Base-by-base conservation (phyloP, 164 flowering plant genomes). In the Cinnamomum micranthum region DNA sequence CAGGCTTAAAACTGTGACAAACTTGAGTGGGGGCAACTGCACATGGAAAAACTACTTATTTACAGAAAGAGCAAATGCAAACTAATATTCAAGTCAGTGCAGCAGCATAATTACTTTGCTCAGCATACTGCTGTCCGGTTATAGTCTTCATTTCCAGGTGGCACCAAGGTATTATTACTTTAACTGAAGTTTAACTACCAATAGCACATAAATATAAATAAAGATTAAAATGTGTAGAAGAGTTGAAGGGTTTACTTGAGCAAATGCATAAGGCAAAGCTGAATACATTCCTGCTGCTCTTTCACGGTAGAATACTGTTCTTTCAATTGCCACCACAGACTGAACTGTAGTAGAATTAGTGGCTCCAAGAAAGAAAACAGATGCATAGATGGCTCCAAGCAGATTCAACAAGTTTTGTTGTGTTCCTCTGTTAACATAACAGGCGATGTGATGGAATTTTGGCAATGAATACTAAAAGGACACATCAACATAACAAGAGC, bases 231-330 rank as follows among this genome's bases (percentile, higher is more conserved):
- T 27, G 47, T 63, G 15, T 17, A 41, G 27, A 27, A 62, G 68
- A 35, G 68, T 24, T n/a, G 59, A 41, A 67, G 50, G n/a, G 68
- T 67, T 67, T 82, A 87, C 88, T 82, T 80, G 88, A 50, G 87
- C 85, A 83, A 86, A 83, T 73, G 86, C 87, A 77, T 85, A 84
- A 23, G 85, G 84, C 77, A 88, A 72, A 31, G 83, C 79, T 58
- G 88, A 80, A 68, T 80, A 88, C 91, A 87, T 88, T 47, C 91
- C 87, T 0, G 91, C 88, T 58, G 91, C 91, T 85, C 79, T 83
- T 81, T 88, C 90, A n/a, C 90, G 84, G 78, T 88, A 88, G 74
- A 86, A 87, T 15, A 88, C 90, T 47, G 89, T 84, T 78, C 92
- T 83, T 76, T 88, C 90, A 14, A 85, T 68, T 13, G 90, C 75